These are phyloP conservation scores for Boechera stricta DNA, from an alignment of 345 rosid species.

Conservation along the genomic window DNA sequence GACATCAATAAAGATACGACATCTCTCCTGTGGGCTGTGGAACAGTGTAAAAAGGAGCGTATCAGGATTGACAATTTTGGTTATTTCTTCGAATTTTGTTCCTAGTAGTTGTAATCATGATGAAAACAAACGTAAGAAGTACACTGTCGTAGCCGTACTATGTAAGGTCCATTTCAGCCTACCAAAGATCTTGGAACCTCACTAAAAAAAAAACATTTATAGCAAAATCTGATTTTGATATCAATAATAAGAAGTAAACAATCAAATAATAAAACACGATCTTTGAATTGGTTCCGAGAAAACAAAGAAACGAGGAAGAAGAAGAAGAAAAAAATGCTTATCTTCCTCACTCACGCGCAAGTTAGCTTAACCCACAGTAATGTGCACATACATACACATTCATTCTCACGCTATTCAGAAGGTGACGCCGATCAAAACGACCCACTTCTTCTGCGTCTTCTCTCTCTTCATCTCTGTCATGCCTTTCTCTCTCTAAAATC, in stretches of 20 bases:
- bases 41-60: background rate
- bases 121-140: background rate
- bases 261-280: conserved; percentile 11
- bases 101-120: conserved; percentile 4
- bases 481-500: conserved; percentile 44
- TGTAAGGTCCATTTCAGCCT: conserved; percentile 17
- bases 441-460: conserved; percentile 38
- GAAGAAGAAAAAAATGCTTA: conserved; percentile 28
- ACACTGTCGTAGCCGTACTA: conserved; percentile 20
- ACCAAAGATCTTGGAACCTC: background rate
- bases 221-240: background rate
- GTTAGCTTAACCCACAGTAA: conserved; percentile 38
- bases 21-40: background rate
- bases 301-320: conserved; percentile 25
- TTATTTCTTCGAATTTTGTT: background rate
- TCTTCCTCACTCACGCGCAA: conserved; percentile 23
- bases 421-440: conserved; percentile 42
- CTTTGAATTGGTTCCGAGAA: conserved; percentile 28
- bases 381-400: conserved; percentile 11
- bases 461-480: conserved; percentile 39
- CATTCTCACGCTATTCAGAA: conserved; percentile 40
- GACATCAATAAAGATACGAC: background rate
- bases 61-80: background rate
- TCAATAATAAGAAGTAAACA: background rate
- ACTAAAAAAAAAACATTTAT: background rate